These are phyloP conservation scores for Coemansia interrupta DNA, from an alignment of 192 early-diverging fungal species.

Conservation along the genomic window DNA sequence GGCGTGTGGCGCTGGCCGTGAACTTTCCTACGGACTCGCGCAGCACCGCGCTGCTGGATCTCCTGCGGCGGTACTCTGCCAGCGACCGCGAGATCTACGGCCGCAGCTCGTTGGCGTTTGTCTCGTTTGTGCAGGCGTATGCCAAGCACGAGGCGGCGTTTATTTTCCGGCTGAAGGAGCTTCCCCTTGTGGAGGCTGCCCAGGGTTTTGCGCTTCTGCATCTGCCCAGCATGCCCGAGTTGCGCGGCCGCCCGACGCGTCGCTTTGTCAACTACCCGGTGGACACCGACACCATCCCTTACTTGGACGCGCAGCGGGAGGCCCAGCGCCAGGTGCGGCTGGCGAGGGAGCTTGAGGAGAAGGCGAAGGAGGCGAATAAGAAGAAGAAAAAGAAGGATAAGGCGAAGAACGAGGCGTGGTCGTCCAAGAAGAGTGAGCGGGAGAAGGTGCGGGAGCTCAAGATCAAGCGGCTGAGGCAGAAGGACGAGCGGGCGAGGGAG, in stretches of 20 bases:
- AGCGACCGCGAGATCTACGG: conserved; percentile 79
- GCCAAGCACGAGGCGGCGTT: conserved; percentile 89
- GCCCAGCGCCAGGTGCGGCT: conserved; percentile 48
- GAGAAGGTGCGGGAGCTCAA: conserved; percentile 40
- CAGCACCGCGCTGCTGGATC: conserved; percentile 54
- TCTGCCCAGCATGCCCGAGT: conserved; percentile 93
- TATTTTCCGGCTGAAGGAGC: conserved; percentile 84
- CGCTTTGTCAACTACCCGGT: conserved; percentile 33
- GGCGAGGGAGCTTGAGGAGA: conserved; percentile 41
- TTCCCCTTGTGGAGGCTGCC: conserved; percentile 76
- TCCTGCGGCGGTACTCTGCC: conserved; percentile 56
- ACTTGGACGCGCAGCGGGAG: conserved; percentile 45
- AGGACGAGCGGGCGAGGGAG: conserved; percentile 18
- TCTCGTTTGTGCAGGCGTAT: conserved; percentile 87
- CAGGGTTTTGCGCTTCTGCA: conserved; percentile 76
- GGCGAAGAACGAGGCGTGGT: conserved; percentile 32
- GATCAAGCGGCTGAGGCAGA: conserved; percentile 28
- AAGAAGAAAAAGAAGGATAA: conserved; percentile 20
- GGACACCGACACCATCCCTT: conserved; percentile 48
- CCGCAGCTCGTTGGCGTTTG: conserved; percentile 80
- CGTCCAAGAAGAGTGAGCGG: conserved; percentile 32
- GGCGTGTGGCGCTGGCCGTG: conserved; percentile 43
- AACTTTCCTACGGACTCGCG: conserved; percentile 47
- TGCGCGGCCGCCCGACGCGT: conserved; percentile 47
- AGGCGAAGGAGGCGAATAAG: conserved; percentile 4